Evolutionary conservation across 768 basidiomycete species (phyloP), one percentile per base, ranked within the genome.

Genomic region (Mycena metata): DNA sequence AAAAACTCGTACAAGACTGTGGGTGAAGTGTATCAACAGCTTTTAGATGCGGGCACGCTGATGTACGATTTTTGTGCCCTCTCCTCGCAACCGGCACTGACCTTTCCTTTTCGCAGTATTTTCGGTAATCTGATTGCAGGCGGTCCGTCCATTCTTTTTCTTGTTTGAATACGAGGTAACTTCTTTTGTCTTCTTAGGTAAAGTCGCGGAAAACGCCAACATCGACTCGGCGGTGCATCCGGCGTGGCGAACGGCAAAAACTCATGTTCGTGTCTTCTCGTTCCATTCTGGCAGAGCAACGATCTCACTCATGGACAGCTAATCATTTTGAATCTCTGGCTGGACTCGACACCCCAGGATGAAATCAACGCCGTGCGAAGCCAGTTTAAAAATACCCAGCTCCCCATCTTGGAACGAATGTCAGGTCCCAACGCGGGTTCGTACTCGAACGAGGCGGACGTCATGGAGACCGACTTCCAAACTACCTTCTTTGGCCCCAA

Each of bases 221-320:
- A 72, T 81, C 19, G 67, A 68, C 42, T 76, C 72, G 16, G 79
- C 81, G n/a, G 51, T 64, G 15, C 36, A 64, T 51, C 79, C 79
- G 12, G 76, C 74, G 41, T 82, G 81, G 81, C 72, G 81, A 62
- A 75, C 72, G 1, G 81, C 81, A 0, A 81, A 82, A 70, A 75
- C 76, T 26, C 81, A 80, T 60, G 81, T 81, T 57, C 41, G 80
- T 69, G 17, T 12, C 36, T 36, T 36, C n/a, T 36, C 36, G 21
- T 24, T 30, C 42, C 42, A 23, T 30, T n/a, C 23, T 12, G 15
- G 35, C 46, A n/a, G 58, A 23, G 2, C 45, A 1, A 21, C 41
- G 30, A 10, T 30, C 26, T 54, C 52, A 36, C 33, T 19, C 52
- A 2, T 47, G 52, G n/a, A 16, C 35, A 75, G 74, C 36, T 76